These are phyloP conservation scores for Coleophoma eucalyptorum DNA, from an alignment of 2,329 filamentous ascomycete species.

Conservation along the genomic window DNA sequence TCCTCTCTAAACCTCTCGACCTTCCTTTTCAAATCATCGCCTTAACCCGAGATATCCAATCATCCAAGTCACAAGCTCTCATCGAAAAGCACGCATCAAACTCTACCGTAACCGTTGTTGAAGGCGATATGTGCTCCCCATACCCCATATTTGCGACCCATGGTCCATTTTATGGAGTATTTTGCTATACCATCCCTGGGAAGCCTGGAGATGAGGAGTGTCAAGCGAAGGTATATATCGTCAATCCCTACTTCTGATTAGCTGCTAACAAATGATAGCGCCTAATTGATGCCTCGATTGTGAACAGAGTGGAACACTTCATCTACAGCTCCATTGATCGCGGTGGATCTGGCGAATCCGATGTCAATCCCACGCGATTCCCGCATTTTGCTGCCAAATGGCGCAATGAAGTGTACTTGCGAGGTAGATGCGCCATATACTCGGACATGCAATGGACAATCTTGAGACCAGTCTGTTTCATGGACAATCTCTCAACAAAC, in stretches of 20 bases:
- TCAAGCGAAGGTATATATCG: conserved; percentile 46
- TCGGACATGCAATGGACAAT: conserved; percentile 50
- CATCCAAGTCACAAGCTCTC: conserved; percentile 40
- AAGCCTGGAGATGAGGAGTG: conserved; percentile 39
- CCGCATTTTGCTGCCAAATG: conserved; percentile 53
- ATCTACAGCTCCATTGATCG: conserved; percentile 63
- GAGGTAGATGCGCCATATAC: conserved; percentile 32
- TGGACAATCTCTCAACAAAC: conserved; percentile 38
- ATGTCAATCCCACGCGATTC: conserved; percentile 42
- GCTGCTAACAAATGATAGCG: conserved; percentile 11
- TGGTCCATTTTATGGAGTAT: conserved; percentile 47
- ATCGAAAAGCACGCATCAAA: conserved; percentile 33
- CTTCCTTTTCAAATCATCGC: conserved; percentile 26
- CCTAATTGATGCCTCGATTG: conserved; percentile 53
- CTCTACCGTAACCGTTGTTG: conserved; percentile 45
- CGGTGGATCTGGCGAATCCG: conserved; percentile 42
- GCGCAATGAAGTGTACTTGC: conserved; percentile 50
- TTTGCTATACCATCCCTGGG: conserved; percentile 35
- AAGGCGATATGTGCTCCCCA: conserved; percentile 47
- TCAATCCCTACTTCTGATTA: conserved; percentile 18
- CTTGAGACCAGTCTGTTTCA: conserved; percentile 51
- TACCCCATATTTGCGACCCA: conserved; percentile 41
- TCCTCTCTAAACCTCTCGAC: conserved; percentile 23
- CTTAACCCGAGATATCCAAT: conserved; percentile 45
- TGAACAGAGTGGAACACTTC: conserved; percentile 51